Percentiles rank a stretch among this genome's conserved stretches.
Conservation (phyloP, 192 early-diverging fungal species). For the Phlyctochytrium planicorne region DNA sequence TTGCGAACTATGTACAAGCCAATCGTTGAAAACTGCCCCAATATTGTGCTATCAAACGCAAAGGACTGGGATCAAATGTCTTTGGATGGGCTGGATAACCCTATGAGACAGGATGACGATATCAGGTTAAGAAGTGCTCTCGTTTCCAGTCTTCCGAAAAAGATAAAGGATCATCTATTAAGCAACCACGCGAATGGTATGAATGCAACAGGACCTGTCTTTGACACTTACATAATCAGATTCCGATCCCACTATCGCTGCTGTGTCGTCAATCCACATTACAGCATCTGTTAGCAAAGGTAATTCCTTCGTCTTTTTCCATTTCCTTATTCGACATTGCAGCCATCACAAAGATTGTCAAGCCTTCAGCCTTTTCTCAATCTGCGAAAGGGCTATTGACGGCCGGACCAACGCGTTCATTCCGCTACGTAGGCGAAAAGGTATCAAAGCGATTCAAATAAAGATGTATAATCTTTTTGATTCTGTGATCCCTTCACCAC, state of each 20-base stretch:
- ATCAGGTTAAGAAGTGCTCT: constrained; percentile 59
- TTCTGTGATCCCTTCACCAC: too few relatives aligned
- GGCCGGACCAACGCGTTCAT: constrained; percentile 57
- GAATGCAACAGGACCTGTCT: constrained; percentile 43
- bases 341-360: constrained; percentile 66
- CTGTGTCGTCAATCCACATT: constrained; percentile 34
- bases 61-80: constrained; percentile 42
- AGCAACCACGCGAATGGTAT: constrained; percentile 17
- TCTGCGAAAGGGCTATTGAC: constrained; percentile 89
- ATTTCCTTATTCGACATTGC: constrained; percentile 25
- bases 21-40: constrained; percentile 44
- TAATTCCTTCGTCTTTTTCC: constrained; percentile 36
- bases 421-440: not conserved
- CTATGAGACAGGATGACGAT: constrained; percentile 35
- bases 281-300: constrained; percentile 37
- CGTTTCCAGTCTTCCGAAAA: constrained; percentile 80
- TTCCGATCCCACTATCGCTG: constrained; percentile 39
- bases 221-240: constrained; percentile 23
- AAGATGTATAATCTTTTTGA: not conserved
- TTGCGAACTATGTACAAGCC: constrained; percentile 53
- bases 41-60: constrained; percentile 29
- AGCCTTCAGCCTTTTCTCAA: constrained; percentile 83
- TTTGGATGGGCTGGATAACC: not conserved
- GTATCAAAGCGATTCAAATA: not conserved
- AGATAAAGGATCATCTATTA: constrained; percentile 57